Evolutionary conservation across 164 flowering plant genomes (phyloP).

Genomic region (Stephania japonica): DNA sequence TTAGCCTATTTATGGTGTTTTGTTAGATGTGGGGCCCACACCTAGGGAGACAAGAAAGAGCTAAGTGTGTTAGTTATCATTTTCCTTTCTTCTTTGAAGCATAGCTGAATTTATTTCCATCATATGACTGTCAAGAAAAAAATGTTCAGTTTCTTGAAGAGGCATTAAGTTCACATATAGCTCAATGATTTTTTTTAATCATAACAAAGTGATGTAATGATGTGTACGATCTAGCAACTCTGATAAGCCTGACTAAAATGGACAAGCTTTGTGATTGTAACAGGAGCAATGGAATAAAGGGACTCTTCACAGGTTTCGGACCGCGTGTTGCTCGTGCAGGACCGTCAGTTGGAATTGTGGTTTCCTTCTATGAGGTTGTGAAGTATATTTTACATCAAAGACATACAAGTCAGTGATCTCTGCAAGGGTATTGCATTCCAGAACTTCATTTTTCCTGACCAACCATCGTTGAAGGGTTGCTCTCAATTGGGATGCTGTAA

Average conservation of each 20-base stretch:
- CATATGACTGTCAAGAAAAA: neutral
- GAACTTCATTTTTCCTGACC: neutral
- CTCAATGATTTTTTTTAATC: too few relatives aligned
- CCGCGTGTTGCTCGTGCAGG: constrained; percentile 95
- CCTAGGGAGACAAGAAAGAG: too few relatives aligned
- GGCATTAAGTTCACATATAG: neutral
- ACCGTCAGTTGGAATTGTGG: constrained; percentile 94
- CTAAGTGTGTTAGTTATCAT: too few relatives aligned
- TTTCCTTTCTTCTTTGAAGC: neutral
- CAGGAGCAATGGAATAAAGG: constrained; percentile 79
- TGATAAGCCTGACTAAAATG: neutral
- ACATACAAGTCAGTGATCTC: constrained; percentile 8
- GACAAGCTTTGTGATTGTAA: constrained; percentile 5
- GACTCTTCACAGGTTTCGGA: constrained; percentile 80
- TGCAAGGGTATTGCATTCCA: neutral
- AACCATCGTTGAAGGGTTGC: neutral
- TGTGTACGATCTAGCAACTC: neutral
- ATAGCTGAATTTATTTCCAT: neutral
- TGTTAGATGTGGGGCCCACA: too few relatives aligned
- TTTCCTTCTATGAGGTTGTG: constrained; percentile 91
- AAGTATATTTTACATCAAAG: constrained; percentile 53
- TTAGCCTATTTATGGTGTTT: too few relatives aligned
- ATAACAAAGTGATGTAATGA: too few relatives aligned
- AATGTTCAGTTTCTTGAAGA: neutral
- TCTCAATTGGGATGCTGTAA: neutral